These are phyloP conservation scores for Mycena crocata DNA, from an alignment of 768 basidiomycete genomes.

Conservation along the genomic window DNA sequence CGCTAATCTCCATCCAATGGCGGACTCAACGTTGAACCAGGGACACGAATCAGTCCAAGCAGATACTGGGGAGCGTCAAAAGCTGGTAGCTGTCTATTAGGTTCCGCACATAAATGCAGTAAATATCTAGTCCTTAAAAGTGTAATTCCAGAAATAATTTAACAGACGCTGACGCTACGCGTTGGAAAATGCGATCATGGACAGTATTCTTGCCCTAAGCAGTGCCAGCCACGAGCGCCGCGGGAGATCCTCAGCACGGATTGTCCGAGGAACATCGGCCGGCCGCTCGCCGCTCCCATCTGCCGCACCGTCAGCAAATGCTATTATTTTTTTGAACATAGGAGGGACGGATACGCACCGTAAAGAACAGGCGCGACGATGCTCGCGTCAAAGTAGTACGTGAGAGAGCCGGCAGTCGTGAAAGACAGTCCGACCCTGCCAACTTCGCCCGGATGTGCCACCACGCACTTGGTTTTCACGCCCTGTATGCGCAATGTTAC, in stretches of 20 bases:
- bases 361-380: conserved; percentile 40
- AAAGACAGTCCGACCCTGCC: conserved; percentile 35
- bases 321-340: neutral
- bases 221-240: neutral
- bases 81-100: too few species aligned
- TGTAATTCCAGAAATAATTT: neutral
- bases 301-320: neutral
- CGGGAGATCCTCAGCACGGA: conserved; percentile 11
- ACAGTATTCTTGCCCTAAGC: neutral
- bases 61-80: too few species aligned
- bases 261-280: conserved; percentile 15
- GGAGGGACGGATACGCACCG: conserved; percentile 25
- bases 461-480: conserved; percentile 34
- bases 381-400: conserved; percentile 38
- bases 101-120: too few species aligned
- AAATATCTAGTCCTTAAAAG: conserved; percentile 1
- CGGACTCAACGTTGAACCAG: too few species aligned
- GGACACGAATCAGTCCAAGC: too few species aligned
- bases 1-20: too few species aligned
- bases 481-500: conserved; percentile 37
- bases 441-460: conserved; percentile 36
- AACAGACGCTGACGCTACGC: neutral
- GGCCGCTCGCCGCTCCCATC: conserved; percentile 28
- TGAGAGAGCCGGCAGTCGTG: conserved; percentile 39
- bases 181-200: neutral